Conservation (phyloP, 768 basidiomycete species). For the Mycena galericulata region DNA sequence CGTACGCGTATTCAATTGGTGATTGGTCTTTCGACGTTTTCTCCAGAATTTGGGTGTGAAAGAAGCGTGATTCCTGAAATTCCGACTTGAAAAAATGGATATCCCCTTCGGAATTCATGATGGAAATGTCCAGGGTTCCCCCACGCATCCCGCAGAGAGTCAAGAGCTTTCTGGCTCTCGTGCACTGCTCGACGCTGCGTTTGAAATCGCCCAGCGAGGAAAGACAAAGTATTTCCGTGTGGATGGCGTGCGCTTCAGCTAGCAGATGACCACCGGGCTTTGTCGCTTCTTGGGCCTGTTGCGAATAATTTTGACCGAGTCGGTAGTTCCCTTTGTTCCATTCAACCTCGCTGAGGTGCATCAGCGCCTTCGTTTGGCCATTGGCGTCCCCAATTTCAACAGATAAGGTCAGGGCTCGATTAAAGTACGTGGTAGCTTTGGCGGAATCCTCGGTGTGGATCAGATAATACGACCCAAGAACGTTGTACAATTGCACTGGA, state of each 20-base stretch:
- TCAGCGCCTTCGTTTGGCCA: not conserved
- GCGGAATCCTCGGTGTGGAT: not conserved
- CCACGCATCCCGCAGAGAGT: not conserved
- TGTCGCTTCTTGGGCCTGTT: not conserved
- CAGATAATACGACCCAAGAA: not conserved
- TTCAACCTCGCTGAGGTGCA: not conserved
- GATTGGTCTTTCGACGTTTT: not conserved
- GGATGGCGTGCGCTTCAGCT: not conserved
- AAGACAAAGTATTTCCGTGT: not conserved
- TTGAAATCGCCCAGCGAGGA: not conserved
- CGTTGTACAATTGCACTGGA: constrained; percentile 4
- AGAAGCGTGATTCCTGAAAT: not conserved
- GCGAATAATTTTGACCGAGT: not conserved
- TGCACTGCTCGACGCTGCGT: not conserved
- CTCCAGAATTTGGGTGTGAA: not conserved
- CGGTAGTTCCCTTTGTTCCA: not conserved
- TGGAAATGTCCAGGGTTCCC: not conserved
- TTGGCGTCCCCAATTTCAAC: not conserved
- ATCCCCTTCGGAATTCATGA: not conserved
- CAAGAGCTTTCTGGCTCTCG: not conserved
- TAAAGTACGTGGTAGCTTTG: not conserved
- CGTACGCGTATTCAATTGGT: not conserved
- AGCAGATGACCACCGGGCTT: not conserved
- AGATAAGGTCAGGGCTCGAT: not conserved
- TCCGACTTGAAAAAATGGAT: not conserved